Percentiles rank a stretch among this genome's conserved stretches.
phyloP scores from a whole-genome alignment of 768 basidiomycete species.

The Podaxis mareebaensis region DNA sequence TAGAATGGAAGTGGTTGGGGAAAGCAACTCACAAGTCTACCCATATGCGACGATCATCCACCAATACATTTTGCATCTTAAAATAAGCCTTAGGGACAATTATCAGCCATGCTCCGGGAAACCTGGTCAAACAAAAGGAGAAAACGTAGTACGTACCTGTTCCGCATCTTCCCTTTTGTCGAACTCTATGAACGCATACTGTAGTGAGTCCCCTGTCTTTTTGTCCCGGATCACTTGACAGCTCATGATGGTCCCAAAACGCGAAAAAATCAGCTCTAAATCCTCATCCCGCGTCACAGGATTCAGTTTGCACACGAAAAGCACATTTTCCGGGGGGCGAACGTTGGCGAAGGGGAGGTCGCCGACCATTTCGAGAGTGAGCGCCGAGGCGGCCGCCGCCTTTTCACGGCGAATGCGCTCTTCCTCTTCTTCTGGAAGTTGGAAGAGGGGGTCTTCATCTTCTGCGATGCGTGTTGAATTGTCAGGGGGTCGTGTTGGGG shows the following conservation, averaged over 20 bases:
- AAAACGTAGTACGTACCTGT: constrained; percentile 54
- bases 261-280: constrained; percentile 93
- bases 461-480: constrained; percentile 89
- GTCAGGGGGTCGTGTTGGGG: constrained; percentile 83
- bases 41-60: constrained; percentile 98
- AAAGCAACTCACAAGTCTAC: constrained; percentile 83
- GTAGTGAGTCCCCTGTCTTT: constrained; percentile 92
- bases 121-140: background rate
- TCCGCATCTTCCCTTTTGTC: constrained; percentile 93
- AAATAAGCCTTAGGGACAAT: constrained; percentile 78
- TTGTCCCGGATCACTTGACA: constrained; percentile 98
- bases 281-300: constrained; percentile 95
- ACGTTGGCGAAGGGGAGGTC: constrained; percentile 98
- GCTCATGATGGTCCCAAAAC: constrained; percentile 94
- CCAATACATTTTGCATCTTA: constrained; percentile 99
- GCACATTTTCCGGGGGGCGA: constrained; percentile 94
- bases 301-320: constrained; percentile 99
- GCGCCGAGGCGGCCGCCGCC: constrained; percentile 88
- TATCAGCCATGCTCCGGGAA: constrained; percentile 5
- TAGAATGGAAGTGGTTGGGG: constrained; percentile 3
- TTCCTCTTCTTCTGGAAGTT: constrained; percentile 82
- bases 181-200: constrained; percentile 99
- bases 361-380: constrained; percentile 99
- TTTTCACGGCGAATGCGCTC: constrained; percentile 81
- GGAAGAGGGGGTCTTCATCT: constrained; percentile 86